Conservation (phyloP, 305 asterid species). For the Solanum hybrid region DNA sequence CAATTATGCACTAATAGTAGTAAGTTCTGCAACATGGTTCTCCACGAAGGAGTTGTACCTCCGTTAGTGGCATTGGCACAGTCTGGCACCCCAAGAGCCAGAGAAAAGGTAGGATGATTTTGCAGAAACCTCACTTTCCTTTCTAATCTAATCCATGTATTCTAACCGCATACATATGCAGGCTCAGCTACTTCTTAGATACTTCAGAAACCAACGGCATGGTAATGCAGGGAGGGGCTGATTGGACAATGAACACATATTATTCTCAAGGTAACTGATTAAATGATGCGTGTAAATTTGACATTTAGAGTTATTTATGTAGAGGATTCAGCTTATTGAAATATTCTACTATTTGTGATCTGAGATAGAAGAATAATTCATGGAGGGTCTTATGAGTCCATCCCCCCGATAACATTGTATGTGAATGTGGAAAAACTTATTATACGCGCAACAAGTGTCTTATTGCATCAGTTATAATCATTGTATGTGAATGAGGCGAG, state of each 20-base stretch:
- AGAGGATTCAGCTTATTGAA: neutral
- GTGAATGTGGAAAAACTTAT: neutral
- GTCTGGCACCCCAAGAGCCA: conserved; percentile 32
- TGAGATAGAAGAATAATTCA: neutral
- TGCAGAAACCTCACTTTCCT: neutral
- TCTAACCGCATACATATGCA: neutral
- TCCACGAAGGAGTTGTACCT: conserved; percentile 38
- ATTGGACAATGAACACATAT: neutral
- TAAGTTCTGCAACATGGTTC: conserved; percentile 25
- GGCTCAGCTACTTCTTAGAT: conserved; percentile 3
- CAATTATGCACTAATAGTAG: conserved; percentile 28
- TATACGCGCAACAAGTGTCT: neutral
- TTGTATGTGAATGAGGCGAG: neutral
- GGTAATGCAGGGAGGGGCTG: conserved; percentile 10
- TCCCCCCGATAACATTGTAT: neutral
- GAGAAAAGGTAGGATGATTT: conserved; percentile 26
- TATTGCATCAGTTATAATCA: neutral
- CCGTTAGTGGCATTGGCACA: conserved; percentile 30
- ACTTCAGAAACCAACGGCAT: conserved; percentile 1
- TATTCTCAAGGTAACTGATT: neutral
- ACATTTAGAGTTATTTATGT: neutral
- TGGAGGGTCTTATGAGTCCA: neutral
- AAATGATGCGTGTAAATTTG: neutral
- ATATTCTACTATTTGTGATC: neutral
- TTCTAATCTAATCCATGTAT: neutral